A percentile compares a stretch with the other conserved stretches of the same genome.
phyloP scores from a whole-genome alignment of 116 monocot species.

The Papilionanthe hybrid region DNA sequence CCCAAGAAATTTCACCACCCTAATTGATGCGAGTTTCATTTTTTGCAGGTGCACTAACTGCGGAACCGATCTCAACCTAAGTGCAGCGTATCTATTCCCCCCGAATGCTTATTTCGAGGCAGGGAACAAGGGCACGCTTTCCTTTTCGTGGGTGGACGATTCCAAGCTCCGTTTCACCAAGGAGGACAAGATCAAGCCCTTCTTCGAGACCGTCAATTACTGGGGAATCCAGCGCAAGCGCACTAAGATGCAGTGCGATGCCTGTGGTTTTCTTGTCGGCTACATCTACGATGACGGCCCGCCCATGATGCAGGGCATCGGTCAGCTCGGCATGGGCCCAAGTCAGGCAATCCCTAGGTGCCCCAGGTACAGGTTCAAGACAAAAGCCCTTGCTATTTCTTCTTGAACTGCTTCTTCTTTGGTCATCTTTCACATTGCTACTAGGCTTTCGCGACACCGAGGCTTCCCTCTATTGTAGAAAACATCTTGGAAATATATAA shows the following conservation, averaged over 20 bases:
- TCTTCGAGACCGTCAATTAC: constrained; percentile 90
- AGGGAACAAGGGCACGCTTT: constrained; percentile 77
- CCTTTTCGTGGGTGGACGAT: constrained; percentile 89
- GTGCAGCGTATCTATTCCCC: constrained; percentile 53
- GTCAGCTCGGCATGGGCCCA: constrained; percentile 87
- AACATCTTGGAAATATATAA: background rate
- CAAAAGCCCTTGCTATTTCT: constrained; percentile 36
- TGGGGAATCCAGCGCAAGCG: constrained; percentile 90
- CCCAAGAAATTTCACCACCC: background rate
- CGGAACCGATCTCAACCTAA: constrained; percentile 72
- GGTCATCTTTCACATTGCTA: background rate
- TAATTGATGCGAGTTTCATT: background rate
- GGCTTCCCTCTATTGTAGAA: background rate
- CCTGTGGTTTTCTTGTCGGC: constrained; percentile 65
- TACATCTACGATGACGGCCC: constrained; percentile 90
- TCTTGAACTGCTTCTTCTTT: constrained; percentile 4
- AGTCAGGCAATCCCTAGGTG: constrained; percentile 84
- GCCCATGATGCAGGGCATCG: constrained; percentile 62
- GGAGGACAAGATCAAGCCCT: constrained; percentile 78
- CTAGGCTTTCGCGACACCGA: background rate
- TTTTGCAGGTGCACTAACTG: constrained; percentile 53
- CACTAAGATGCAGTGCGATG: constrained; percentile 57
- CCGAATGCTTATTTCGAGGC: constrained; percentile 82
- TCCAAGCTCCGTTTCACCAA: constrained; percentile 59
- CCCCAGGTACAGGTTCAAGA: constrained; percentile 89